A percentile compares a stretch with the other conserved stretches of the same genome.
phyloP scores from a whole-genome alignment of 2,329 filamentous ascomycete genomes.

The Colletotrichum cereale region DNA sequence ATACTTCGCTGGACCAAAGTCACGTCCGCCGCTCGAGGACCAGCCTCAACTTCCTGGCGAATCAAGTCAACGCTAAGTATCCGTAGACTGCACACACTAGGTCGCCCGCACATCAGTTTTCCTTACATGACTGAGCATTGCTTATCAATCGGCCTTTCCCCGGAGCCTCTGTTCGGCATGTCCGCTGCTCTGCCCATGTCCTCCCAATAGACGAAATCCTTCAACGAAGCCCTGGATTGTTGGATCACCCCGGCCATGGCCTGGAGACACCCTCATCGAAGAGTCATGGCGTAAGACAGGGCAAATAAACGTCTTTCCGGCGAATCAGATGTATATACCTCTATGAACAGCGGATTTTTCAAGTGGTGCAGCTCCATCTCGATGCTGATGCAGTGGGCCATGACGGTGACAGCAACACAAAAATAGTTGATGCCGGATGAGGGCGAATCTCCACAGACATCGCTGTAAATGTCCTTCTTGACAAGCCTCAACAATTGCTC shows the following conservation, averaged over 20 bases:
- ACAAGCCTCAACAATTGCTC: conserved; percentile 44
- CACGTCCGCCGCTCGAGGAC: neutral
- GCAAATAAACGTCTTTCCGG: neutral
- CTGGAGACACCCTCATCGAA: neutral
- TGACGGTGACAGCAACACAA: conserved; percentile 43
- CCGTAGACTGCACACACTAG: neutral
- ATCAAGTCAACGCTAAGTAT: neutral
- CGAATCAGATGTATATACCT: neutral
- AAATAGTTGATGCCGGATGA: conserved; percentile 53
- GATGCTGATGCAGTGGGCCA: conserved; percentile 45
- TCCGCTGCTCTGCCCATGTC: neutral
- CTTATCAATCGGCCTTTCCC: no score
- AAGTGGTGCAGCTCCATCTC: conserved; percentile 46
- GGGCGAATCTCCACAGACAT: conserved; percentile 47
- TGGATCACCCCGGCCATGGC: neutral
- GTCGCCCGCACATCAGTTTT: neutral
- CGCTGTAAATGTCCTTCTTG: conserved; percentile 43
- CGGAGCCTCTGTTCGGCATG: conserved; percentile 1
- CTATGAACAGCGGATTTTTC: conserved; percentile 43
- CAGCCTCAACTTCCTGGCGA: neutral
- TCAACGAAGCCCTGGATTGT: neutral
- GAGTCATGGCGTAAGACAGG: neutral
- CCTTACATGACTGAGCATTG: neutral
- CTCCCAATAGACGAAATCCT: conserved; percentile 12
- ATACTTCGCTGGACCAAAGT: neutral